Percentiles rank a stretch among this genome's conserved stretches.
phyloP scores from a whole-genome alignment of 2,329 filamentous ascomycete genomes.

The Erysiphe neolycopersici region DNA sequence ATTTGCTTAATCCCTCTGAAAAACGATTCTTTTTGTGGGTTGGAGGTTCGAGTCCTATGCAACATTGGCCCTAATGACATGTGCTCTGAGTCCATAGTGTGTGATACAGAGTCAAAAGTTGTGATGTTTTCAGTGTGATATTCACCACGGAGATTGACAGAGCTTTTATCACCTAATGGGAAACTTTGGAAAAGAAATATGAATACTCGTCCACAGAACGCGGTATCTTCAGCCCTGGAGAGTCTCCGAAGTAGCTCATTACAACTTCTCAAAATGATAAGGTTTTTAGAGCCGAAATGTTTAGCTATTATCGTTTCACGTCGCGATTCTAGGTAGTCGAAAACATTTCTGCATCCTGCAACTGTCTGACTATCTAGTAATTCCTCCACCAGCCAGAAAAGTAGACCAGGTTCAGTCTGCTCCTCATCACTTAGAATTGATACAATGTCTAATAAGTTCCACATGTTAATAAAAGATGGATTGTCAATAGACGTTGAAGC shows the following conservation, averaged over 20 bases:
- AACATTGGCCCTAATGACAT: slow-evolving; percentile 32
- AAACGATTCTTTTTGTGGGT: slow-evolving; percentile 8
- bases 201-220: slow-evolving; percentile 91
- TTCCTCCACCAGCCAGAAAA: slow-evolving; percentile 83
- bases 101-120: slow-evolving; percentile 37
- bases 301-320: slow-evolving; percentile 64
- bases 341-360: slow-evolving; percentile 66
- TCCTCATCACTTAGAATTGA: slow-evolving; percentile 64
- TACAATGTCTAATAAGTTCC: slow-evolving; percentile 86
- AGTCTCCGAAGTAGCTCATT: slow-evolving; percentile 84
- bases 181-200: slow-evolving; percentile 98
- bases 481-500: slow-evolving; percentile 50
- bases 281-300: slow-evolving; percentile 57
- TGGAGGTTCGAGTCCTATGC: slow-evolving; percentile 25
- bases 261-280: slow-evolving; percentile 78
- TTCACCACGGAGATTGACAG: slow-evolving; percentile 84
- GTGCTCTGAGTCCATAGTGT: slow-evolving; percentile 16
- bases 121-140: slow-evolving; percentile 93
- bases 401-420: slow-evolving; percentile 49
- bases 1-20: slow-evolving; percentile 1
- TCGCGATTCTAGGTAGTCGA: slow-evolving; percentile 84
- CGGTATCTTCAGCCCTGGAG: slow-evolving; percentile 87
- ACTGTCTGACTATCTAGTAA: slow-evolving; percentile 91
- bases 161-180: slow-evolving; percentile 85
- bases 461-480: slow-evolving; percentile 55